These are phyloP conservation scores for Carallia brachiata DNA, from an alignment of 345 rosid genomes.

Conservation along the genomic window DNA sequence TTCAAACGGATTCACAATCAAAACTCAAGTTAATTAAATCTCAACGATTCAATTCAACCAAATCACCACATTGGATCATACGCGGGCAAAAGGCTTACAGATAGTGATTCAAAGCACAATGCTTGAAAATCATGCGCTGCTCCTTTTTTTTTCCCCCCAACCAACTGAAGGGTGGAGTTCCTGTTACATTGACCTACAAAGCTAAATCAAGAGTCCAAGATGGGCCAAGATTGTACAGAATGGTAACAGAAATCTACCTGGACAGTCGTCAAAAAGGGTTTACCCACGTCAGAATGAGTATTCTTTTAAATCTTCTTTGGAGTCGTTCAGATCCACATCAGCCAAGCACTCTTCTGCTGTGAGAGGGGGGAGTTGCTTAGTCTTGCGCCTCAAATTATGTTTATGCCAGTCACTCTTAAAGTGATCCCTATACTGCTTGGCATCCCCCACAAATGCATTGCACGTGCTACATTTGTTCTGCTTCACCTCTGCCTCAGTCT, in stretches of 20 bases:
- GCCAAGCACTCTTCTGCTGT: slow-evolving; percentile 73
- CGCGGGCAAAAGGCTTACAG: too few relatives aligned
- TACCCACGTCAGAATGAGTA: slow-evolving; percentile 66
- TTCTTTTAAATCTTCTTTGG: slow-evolving; percentile 74
- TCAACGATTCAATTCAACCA: too few relatives aligned
- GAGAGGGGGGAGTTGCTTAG: slow-evolving; percentile 76
- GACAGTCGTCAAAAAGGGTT: not conserved
- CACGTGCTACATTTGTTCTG: slow-evolving; percentile 83
- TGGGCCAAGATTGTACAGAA: not conserved
- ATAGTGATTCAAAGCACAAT: too few relatives aligned
- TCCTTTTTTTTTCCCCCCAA: too few relatives aligned
- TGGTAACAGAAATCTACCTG: not conserved
- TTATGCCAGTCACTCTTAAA: slow-evolving; percentile 97
- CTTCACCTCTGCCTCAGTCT: slow-evolving; percentile 48
- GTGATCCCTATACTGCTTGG: slow-evolving; percentile 84
- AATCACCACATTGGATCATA: too few relatives aligned
- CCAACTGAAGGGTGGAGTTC: too few relatives aligned
- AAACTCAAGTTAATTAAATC: too few relatives aligned
- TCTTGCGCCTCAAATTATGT: slow-evolving; percentile 89
- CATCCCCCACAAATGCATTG: slow-evolving; percentile 67
- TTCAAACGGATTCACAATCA: too few relatives aligned
- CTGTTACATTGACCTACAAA: not conserved
- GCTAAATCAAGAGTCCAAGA: not conserved
- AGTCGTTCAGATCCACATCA: slow-evolving; percentile 65
- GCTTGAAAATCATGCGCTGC: too few relatives aligned